These are phyloP conservation scores for Cytospora piceae DNA, from an alignment of 2,329 filamentous ascomycete species.

Conservation along the genomic window DNA sequence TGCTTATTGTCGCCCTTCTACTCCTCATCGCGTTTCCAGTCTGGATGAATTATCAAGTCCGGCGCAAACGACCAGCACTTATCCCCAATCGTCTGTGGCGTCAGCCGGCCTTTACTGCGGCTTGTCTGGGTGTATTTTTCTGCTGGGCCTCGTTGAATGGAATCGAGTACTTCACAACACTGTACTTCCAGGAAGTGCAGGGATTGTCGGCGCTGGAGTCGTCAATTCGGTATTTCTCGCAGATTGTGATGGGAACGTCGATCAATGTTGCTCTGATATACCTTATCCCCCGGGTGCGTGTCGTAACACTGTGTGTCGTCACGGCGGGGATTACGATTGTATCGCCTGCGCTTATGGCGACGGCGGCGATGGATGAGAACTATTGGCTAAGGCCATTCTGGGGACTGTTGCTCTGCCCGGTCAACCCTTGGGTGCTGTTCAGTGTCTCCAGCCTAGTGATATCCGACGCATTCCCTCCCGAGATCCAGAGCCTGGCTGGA, in stretches of 20 bases:
- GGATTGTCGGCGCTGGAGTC: slow-evolving; percentile 48
- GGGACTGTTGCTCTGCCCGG: slow-evolving; percentile 49
- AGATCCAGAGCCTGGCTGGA: slow-evolving; percentile 61
- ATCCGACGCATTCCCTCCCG: slow-evolving; percentile 55
- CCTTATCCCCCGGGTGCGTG: slow-evolving; percentile 44
- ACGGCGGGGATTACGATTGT: slow-evolving; percentile 49
- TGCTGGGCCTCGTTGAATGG: slow-evolving; percentile 51
- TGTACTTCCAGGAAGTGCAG: slow-evolving; percentile 57
- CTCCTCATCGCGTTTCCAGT: slow-evolving; percentile 54
- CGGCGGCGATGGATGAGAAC: slow-evolving; percentile 48
- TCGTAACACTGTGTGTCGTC: slow-evolving; percentile 44
- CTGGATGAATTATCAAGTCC: slow-evolving; percentile 58
- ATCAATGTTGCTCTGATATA: slow-evolving; percentile 41
- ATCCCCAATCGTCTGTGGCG: slow-evolving; percentile 65
- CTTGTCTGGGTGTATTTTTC: slow-evolving; percentile 56
- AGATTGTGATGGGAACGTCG: slow-evolving; percentile 32
- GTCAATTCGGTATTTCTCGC: slow-evolving; percentile 53
- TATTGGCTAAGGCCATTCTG: slow-evolving; percentile 55
- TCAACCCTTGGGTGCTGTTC: slow-evolving; percentile 55
- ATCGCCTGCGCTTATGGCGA: slow-evolving; percentile 58
- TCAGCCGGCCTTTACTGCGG: slow-evolving; percentile 56
- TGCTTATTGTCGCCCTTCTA: slow-evolving; percentile 48
- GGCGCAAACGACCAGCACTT: slow-evolving; percentile 52
- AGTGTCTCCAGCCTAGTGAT: slow-evolving; percentile 60
- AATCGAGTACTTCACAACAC: slow-evolving; percentile 51